phyloP scores from a whole-genome alignment of 2,329 filamentous ascomycete species.

The Cytospora piceae region DNA sequence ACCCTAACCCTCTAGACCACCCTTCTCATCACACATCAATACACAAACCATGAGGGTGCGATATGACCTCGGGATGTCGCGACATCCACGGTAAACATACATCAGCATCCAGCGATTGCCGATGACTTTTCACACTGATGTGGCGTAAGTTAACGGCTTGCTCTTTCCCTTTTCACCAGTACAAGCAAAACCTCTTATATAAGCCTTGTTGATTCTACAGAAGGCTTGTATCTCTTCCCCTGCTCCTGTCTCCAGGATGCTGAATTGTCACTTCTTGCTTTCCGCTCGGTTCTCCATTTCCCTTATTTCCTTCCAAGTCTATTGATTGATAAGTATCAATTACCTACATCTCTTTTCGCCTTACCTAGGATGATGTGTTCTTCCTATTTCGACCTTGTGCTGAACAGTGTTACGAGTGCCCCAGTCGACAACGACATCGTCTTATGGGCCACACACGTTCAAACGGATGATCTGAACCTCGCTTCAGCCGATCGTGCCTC shows the following conservation, averaged over 20 bases:
- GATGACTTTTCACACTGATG: neutral
- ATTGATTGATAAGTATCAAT: neutral
- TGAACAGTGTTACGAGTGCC: constrained; percentile 25
- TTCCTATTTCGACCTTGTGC: constrained; percentile 19
- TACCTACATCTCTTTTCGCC: constrained; percentile 5
- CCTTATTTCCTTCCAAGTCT: constrained; percentile 11
- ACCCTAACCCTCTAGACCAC: neutral
- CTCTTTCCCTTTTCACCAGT: neutral
- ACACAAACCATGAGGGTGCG: too few species aligned
- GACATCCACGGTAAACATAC: neutral
- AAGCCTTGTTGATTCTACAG: neutral
- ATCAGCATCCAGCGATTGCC: neutral
- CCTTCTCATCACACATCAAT: too few species aligned
- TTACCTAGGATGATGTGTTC: constrained; percentile 23
- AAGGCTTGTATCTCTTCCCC: neutral
- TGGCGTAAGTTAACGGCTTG: neutral
- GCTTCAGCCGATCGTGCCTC: constrained; percentile 6
- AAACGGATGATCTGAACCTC: constrained; percentile 9
- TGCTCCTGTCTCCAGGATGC: neutral
- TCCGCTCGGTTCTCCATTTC: neutral
- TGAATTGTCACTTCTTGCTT: constrained; percentile 11
- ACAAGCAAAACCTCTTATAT: neutral
- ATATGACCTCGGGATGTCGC: too few species aligned
- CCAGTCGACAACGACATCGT: constrained; percentile 16
- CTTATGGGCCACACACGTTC: constrained; percentile 7